Conservation (phyloP, 78 protist genomes). For the Corallochytrium limacisporum region DNA sequence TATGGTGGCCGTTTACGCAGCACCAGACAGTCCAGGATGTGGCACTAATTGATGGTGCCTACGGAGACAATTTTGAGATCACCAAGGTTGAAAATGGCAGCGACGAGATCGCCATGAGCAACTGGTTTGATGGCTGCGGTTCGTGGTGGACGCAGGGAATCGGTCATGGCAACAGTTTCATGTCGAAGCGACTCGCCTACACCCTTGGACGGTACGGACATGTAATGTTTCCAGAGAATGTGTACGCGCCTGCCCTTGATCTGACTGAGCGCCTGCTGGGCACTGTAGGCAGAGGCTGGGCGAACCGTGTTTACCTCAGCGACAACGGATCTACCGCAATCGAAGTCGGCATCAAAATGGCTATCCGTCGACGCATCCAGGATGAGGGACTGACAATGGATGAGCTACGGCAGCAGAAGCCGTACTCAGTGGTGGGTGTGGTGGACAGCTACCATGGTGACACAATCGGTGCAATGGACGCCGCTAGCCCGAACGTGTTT, state of each 20-base stretch:
- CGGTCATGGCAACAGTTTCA: background rate
- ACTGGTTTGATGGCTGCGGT: background rate
- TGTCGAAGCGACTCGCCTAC: background rate
- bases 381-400: background rate
- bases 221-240: slow-evolving; percentile 27
- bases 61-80: background rate
- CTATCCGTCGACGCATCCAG: background rate
- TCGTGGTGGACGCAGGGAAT: slow-evolving; percentile 26
- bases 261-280: background rate
- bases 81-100: background rate
- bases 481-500: background rate
- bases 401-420: background rate
- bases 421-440: background rate
- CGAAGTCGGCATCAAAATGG: slow-evolving; percentile 40
- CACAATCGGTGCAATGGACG: slow-evolving; percentile 34
- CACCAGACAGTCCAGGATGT: background rate
- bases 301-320: slow-evolving; percentile 11
- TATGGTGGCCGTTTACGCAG: slow-evolving; percentile 46
- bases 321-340: slow-evolving; percentile 43
- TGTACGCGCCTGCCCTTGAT: slow-evolving; percentile 11
- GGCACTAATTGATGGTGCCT: background rate
- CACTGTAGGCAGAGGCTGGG: slow-evolving; percentile 7
- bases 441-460: slow-evolving; percentile 34
- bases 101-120: background rate
- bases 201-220: slow-evolving; percentile 29